Conservation (phyloP, 2,329 filamentous ascomycete genomes). For the Aspergillus piperis region DNA sequence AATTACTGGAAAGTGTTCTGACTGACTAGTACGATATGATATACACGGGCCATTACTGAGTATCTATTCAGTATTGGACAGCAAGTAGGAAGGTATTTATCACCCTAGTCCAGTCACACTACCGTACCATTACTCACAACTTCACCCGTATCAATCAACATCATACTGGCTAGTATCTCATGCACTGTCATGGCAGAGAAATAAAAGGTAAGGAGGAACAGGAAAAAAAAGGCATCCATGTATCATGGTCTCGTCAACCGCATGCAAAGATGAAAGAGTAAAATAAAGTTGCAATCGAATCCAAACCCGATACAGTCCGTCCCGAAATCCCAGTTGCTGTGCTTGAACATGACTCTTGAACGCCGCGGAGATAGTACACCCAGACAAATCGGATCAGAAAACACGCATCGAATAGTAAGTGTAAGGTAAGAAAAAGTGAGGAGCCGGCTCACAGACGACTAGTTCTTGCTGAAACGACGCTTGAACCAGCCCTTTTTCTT, state of each 20-base stretch:
- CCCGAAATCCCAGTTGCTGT: conserved; percentile 5
- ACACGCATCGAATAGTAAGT: conserved; percentile 6
- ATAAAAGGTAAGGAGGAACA: conserved; percentile 6
- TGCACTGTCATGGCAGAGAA: conserved; percentile 11
- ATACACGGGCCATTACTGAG: no score
- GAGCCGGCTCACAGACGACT: conserved; percentile 25
- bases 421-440: conserved; percentile 6
- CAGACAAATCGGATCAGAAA: conserved; percentile 5
- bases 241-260: conserved; percentile 24
- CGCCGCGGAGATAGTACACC: conserved; percentile 13
- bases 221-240: conserved; percentile 19
- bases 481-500: conserved; percentile 93
- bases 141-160: conserved; percentile 11
- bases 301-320: neutral
- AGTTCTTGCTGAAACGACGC: conserved; percentile 68
- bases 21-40: no score
- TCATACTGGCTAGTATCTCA: conserved; percentile 5
- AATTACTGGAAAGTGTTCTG: no score
- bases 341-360: conserved; percentile 10
- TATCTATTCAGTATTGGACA: no score
- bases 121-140: neutral
- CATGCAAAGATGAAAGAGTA: conserved; percentile 6
- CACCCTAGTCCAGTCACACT: no score
- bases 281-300: conserved; percentile 5
- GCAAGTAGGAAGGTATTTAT: no score